These are phyloP conservation scores for Tubosaeta sp. DNA, from an alignment of 768 basidiomycete species.

Conservation along the genomic window DNA sequence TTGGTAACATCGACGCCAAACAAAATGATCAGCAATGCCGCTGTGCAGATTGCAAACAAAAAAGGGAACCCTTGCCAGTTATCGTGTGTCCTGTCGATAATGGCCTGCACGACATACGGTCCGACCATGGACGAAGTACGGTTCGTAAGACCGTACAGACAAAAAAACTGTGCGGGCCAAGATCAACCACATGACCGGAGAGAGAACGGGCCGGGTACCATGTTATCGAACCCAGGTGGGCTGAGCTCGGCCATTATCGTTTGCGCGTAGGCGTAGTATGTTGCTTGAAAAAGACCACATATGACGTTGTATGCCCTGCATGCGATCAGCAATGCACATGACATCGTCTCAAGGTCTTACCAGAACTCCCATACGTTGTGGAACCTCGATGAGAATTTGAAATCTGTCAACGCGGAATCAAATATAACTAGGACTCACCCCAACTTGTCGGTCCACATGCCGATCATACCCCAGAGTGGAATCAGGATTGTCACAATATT, in stretches of 20 bases:
- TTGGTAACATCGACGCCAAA: constrained; percentile 62
- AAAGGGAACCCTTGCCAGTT: constrained; percentile 88
- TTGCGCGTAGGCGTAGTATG: constrained; percentile 83
- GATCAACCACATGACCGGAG: background rate
- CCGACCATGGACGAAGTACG: constrained; percentile 83
- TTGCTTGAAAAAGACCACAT: constrained; percentile 80
- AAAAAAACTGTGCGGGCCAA: constrained; percentile 59
- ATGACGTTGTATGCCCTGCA: constrained; percentile 73
- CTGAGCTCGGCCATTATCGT: constrained; percentile 89
- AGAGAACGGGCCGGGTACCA: constrained; percentile 32
- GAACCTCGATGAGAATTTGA: constrained; percentile 38
- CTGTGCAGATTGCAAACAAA: constrained; percentile 64
- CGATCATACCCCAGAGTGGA: constrained; percentile 83
- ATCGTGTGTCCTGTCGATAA: constrained; percentile 65
- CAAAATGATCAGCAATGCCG: constrained; percentile 74
- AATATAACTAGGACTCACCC: constrained; percentile 43
- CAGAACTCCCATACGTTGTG: constrained; percentile 89
- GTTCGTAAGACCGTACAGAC: constrained; percentile 80
- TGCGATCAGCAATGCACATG: background rate
- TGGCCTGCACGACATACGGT: constrained; percentile 80
- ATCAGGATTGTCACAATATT: constrained; percentile 75
- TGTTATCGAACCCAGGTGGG: constrained; percentile 85
- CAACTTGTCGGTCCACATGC: constrained; percentile 72
- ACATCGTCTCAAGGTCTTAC: constrained; percentile 31
- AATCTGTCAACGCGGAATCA: constrained; percentile 2